Conservation (phyloP, 2,329 filamentous ascomycete species). For the Domatiomyces catenatus region DNA sequence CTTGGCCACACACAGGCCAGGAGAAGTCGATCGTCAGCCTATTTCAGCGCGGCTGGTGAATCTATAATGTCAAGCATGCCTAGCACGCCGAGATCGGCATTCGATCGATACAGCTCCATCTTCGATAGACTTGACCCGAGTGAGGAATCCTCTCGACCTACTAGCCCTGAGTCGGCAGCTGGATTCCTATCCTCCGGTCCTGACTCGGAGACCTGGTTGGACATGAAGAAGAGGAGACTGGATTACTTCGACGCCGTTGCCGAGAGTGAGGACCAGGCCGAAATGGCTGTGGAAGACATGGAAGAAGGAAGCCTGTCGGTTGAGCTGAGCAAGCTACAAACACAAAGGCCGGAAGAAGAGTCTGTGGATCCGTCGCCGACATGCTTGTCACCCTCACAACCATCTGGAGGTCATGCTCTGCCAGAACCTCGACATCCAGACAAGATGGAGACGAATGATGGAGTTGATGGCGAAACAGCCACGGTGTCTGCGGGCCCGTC, state of each 20-base stretch:
- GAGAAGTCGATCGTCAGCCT: constrained; percentile 50
- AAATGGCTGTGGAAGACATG: not conserved
- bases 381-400: not conserved
- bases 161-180: constrained; percentile 61
- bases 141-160: constrained; percentile 55
- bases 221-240: not conserved
- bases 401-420: too few relatives aligned
- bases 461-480: not conserved
- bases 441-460: not conserved
- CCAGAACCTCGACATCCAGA: not conserved
- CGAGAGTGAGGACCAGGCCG: not conserved
- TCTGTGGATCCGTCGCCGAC: not conserved
- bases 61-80: constrained; percentile 56
- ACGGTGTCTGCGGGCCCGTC: not conserved
- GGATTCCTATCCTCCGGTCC: constrained; percentile 26
- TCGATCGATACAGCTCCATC: constrained; percentile 53
- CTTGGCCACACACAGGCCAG: constrained; percentile 35
- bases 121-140: constrained; percentile 58
- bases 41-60: constrained; percentile 46
- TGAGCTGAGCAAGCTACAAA: not conserved
- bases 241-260: not conserved
- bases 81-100: constrained; percentile 60
- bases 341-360: not conserved
- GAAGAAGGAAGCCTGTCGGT: not conserved
- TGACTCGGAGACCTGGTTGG: not conserved